Evolutionary conservation across 345 rosid genomes (phyloP).

Genomic region (Boechera divaricarpa): DNA sequence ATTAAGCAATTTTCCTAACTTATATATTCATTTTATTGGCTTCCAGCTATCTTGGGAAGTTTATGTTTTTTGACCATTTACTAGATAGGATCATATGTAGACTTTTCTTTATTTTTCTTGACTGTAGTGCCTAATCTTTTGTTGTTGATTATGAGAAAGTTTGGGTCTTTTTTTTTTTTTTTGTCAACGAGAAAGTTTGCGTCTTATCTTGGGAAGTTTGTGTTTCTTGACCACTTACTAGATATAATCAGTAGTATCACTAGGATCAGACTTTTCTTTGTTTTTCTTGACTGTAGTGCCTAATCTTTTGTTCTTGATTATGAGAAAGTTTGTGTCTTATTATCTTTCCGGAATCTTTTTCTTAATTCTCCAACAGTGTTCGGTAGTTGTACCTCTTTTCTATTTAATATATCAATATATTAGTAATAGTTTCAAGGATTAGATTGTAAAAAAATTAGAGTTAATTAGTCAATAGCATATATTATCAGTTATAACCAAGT

Average conservation of each 20-base stretch:
- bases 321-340: background rate
- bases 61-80: background rate
- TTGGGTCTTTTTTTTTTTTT: background rate
- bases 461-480: background rate
- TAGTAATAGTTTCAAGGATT: background rate
- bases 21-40: background rate
- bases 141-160: background rate
- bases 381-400: background rate
- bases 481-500: background rate
- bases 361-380: background rate
- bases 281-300: background rate
- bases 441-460: background rate
- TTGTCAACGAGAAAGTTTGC: background rate
- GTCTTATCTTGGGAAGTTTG: background rate
- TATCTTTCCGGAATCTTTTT: background rate
- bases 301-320: background rate
- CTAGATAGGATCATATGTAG: background rate
- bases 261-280: background rate
- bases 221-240: background rate
- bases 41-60: background rate
- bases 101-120: background rate
- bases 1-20: background rate
- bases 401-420: background rate
- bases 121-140: background rate
- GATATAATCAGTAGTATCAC: background rate